These are phyloP conservation scores for Trypanosoma boissoni DNA, from an alignment of 208 protist genomes.

Conservation along the genomic window DNA sequence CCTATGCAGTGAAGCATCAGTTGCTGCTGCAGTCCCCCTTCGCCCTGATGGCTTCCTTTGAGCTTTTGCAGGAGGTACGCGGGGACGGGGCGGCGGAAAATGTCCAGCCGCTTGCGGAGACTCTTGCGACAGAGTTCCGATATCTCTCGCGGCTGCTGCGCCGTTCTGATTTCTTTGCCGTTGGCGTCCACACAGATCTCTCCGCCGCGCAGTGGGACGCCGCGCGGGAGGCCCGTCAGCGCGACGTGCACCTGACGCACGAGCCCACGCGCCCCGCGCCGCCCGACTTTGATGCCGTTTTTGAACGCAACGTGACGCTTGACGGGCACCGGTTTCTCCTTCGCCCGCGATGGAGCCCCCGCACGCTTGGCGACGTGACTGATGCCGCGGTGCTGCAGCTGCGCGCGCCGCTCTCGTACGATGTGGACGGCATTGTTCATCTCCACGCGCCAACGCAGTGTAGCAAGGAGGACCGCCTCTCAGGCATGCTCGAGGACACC, in stretches of 20 bases:
- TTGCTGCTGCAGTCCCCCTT: constrained; percentile 85
- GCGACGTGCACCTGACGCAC: constrained; percentile 66
- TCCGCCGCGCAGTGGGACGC: constrained; percentile 61
- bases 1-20: constrained; percentile 88
- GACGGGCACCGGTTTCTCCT: constrained; percentile 79
- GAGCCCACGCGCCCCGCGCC: constrained; percentile 51
- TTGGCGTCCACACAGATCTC: constrained; percentile 76
- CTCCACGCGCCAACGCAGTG: constrained; percentile 52
- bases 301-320: constrained; percentile 79
- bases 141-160: constrained; percentile 60
- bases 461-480: constrained; percentile 54
- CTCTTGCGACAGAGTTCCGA: constrained; percentile 70
- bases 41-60: constrained; percentile 73
- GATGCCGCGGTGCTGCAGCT: constrained; percentile 35
- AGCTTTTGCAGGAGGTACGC: constrained; percentile 77
- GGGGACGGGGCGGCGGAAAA: constrained; percentile 67
- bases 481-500: constrained; percentile 85
- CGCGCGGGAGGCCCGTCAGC: constrained; percentile 48
- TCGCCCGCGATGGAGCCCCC: constrained; percentile 80
- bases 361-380: constrained; percentile 69
- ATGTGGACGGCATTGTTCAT: constrained; percentile 48
- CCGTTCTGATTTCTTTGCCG: constrained; percentile 76
- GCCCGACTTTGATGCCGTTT: constrained; percentile 78
- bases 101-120: constrained; percentile 61
- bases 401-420: constrained; percentile 54